phyloP scores from a whole-genome alignment of 139 green algal genomes.

The Coccomyxa sp. region DNA sequence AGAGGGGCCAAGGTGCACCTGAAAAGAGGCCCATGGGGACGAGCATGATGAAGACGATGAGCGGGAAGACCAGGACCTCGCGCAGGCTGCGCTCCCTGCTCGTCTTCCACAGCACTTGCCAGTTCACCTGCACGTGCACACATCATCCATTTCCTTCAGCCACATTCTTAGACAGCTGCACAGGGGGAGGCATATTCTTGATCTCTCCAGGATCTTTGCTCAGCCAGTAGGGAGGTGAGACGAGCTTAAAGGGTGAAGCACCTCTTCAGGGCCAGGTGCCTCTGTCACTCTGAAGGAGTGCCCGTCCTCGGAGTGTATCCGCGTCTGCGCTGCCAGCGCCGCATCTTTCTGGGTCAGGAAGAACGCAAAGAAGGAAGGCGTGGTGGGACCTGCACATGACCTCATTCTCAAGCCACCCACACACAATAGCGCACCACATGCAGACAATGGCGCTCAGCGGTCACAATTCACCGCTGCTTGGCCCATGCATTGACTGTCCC shows the following conservation, averaged over 20 bases:
- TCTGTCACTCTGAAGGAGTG: conserved; percentile 22
- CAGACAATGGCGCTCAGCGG: not conserved
- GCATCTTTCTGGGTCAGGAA: conserved; percentile 29
- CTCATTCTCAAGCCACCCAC: not conserved
- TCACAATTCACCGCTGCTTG: not conserved
- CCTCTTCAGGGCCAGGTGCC: conserved; percentile 29
- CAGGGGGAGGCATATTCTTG: no score
- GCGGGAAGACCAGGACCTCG: conserved; percentile 39
- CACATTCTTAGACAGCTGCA: no score
- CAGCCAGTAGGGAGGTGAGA: not conserved
- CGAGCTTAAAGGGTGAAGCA: not conserved
- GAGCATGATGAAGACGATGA: conserved; percentile 49
- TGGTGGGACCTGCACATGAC: not conserved
- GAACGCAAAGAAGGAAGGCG: conserved; percentile 28
- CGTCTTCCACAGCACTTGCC: conserved; percentile 22
- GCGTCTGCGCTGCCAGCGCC: conserved; percentile 18
- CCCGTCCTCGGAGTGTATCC: conserved; percentile 29
- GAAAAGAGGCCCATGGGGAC: conserved; percentile 45
- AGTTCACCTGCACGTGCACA: conserved; percentile 22
- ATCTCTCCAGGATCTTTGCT: not conserved
- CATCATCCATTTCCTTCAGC: not conserved
- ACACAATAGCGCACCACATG: not conserved
- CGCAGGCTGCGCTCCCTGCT: conserved; percentile 46
- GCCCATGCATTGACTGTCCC: not conserved
- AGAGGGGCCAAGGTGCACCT: not conserved